Base-by-base conservation (phyloP, 2,329 filamentous ascomycete species). In the Hypoxylon sp. region DNA sequence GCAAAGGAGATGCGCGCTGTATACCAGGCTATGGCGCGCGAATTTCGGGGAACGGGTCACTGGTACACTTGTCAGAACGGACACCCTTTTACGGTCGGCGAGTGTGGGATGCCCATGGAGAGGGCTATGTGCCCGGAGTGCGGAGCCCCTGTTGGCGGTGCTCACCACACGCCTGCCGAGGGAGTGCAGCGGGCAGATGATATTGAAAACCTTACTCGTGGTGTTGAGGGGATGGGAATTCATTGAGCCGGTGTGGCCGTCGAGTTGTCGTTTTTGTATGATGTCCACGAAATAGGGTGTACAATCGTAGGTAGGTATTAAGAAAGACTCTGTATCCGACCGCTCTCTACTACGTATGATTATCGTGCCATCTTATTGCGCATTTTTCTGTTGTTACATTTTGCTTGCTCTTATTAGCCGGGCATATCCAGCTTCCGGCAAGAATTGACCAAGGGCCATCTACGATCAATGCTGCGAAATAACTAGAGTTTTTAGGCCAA, bases 91-190 rank as follows among this genome's bases (percentile, higher is more conserved):
- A 87, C 88, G 0, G 83, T 92, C 33, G 89, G 89, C 0, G 87
- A 92, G 66, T 91, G 90, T 72, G 90, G 90, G 1, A 87, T 88
- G 83, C 87, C 90, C 0, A 90, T 91, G 87, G 67, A 92, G 75
- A 60, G 73, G 17, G 84, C 89, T 1, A 77, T 77, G 1, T 93
- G 91, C 70, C 89, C 90, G 0, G 85, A 92, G 68, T 93, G 91
- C 70, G 84, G 82, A 1, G 82, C 82, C 1, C 67, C 77, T 0
- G 83, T 92, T 31, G 90, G 90, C 1, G 90, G 90, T 0, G 74
- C 72, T 50, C 9, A 83, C 42, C 88, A 91, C 75, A 58, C 8
- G 8, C 66, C 83, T n/a, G 84, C 80, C 0, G 79, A 75, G 13
- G 90, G 90, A 1, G 87, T 90, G 1, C 80, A 75, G 11, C 80